Percentiles rank a stretch among this genome's conserved stretches.
These are phyloP conservation scores for Crotalaria pallida DNA, from an alignment of 306 rosid species.

Conservation along the genomic window DNA sequence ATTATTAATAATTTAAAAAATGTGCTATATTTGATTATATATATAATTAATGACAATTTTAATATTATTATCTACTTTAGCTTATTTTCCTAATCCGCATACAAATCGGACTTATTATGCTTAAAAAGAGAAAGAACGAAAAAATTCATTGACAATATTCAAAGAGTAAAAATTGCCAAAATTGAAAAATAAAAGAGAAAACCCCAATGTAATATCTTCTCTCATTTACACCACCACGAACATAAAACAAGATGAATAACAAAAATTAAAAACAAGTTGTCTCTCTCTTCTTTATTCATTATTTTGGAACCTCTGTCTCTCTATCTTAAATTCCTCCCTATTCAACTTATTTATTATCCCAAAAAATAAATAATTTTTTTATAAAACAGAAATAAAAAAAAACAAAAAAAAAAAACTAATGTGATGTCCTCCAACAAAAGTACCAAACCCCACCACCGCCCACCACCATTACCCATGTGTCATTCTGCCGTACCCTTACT, in stretches of 20 bases:
- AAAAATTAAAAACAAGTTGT: constrained; percentile 15
- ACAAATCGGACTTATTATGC: too few relatives aligned
- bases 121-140: too few relatives aligned
- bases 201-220: constrained; percentile 26
- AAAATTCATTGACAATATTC: not conserved
- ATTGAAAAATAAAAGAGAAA: constrained; percentile 11
- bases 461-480: constrained; percentile 23
- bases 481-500: constrained; percentile 19
- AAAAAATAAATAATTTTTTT: constrained; percentile 56
- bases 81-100: too few relatives aligned
- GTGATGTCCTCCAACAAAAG: constrained; percentile 37
- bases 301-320: constrained; percentile 16
- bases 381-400: constrained; percentile 19
- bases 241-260: constrained; percentile 6
- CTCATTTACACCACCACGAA: constrained; percentile 42
- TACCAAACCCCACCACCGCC: constrained; percentile 8
- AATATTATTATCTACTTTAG: too few relatives aligned
- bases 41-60: too few relatives aligned
- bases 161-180: not conserved
- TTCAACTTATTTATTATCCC: constrained; percentile 39
- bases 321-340: constrained; percentile 21
- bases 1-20: too few relatives aligned
- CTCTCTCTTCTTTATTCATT: constrained; percentile 25
- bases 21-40: too few relatives aligned
- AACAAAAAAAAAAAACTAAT: constrained; percentile 42